Percentiles rank a stretch among this genome's conserved stretches.
These are phyloP conservation scores for Amborella trichopoda DNA, from an alignment of 164 flowering plant genomes.

Conservation along the genomic window DNA sequence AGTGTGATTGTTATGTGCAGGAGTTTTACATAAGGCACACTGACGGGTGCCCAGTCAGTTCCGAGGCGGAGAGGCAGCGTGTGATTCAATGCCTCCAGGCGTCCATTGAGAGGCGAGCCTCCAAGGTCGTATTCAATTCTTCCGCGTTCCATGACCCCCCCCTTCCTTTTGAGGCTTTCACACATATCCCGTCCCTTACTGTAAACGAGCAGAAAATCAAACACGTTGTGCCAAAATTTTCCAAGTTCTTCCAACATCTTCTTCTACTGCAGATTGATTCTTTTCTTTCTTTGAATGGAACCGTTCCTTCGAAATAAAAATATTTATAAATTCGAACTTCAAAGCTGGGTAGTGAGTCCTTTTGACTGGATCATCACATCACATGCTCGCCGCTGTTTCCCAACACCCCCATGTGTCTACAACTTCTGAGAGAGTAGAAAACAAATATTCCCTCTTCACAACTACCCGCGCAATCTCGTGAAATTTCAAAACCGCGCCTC, in stretches of 20 bases:
- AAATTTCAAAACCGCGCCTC: too few relatives aligned
- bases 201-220: too few relatives aligned
- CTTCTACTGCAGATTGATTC: background rate
- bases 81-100: conserved; percentile 60
- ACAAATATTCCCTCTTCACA: too few relatives aligned
- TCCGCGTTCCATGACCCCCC: background rate
- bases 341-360: too few relatives aligned
- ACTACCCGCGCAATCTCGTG: too few relatives aligned
- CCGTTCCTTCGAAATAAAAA: background rate
- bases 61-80: conserved; percentile 55
- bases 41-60: conserved; percentile 77
- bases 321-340: too few relatives aligned
- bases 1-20: conserved; percentile 18
- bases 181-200: background rate
- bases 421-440: too few relatives aligned
- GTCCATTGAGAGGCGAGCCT: conserved; percentile 74
- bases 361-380: too few relatives aligned
- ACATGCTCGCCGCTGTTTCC: too few relatives aligned
- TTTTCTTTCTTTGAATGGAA: background rate
- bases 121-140: conserved; percentile 35
- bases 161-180: background rate
- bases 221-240: too few relatives aligned
- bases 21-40: conserved; percentile 80
- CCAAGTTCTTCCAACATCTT: too few relatives aligned
- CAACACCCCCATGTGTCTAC: too few relatives aligned